phyloP scores from a whole-genome alignment of 805 yeast genomes.

The Yarrowia sp. region DNA sequence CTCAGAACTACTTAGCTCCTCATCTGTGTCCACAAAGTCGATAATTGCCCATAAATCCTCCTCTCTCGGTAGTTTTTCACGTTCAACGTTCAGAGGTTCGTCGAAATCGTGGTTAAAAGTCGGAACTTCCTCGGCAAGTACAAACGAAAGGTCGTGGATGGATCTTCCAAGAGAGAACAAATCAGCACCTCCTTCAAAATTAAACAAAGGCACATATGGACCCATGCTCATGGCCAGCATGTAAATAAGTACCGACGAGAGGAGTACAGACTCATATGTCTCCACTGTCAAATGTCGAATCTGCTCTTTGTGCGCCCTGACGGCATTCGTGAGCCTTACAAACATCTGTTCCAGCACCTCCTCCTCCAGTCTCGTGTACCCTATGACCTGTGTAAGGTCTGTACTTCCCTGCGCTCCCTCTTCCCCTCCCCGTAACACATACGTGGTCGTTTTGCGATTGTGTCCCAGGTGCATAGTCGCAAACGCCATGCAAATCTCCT shows the following conservation, averaged over 20 bases:
- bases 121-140: background rate
- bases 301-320: background rate
- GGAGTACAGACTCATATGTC: background rate
- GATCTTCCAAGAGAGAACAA: background rate
- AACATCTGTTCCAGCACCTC: background rate
- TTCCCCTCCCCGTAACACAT: background rate
- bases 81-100: background rate
- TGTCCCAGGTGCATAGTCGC: slow-evolving; percentile 11
- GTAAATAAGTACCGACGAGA: background rate
- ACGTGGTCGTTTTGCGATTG: background rate
- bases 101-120: background rate
- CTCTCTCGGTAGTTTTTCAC: background rate
- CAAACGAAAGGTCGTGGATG: background rate
- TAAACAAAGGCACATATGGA: background rate
- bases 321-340: background rate
- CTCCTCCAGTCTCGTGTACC: background rate
- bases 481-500: slow-evolving; percentile 7
- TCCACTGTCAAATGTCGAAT: background rate
- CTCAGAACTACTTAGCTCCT: background rate
- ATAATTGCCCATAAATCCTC: slow-evolving; percentile 6
- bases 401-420: background rate
- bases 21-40: slow-evolving; percentile 1
- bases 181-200: background rate
- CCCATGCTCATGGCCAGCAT: slow-evolving; percentile 1
- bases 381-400: background rate